phyloP scores from a whole-genome alignment of 2,329 filamentous ascomycete genomes.

The Podosphaera aphanis region DNA sequence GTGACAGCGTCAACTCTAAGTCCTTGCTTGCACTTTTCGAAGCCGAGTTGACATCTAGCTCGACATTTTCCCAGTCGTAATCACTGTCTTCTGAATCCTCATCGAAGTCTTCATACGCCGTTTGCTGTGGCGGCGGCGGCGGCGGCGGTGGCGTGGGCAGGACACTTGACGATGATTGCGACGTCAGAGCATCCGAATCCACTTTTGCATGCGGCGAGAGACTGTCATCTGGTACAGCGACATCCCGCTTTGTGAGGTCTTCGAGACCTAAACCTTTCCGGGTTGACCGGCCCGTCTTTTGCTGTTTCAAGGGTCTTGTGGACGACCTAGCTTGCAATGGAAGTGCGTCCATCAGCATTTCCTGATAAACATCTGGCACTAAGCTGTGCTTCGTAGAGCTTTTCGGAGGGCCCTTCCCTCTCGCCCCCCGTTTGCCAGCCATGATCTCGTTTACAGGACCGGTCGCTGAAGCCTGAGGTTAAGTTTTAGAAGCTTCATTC shows the following conservation, averaged over 20 bases:
- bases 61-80: slow-evolving; percentile 39
- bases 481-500: too few species aligned
- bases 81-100: slow-evolving; percentile 30
- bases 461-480: too few species aligned
- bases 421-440: background rate
- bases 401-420: background rate
- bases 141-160: too few species aligned
- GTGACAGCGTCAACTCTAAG: slow-evolving; percentile 17
- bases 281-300: slow-evolving; percentile 6
- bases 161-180: slow-evolving; percentile 1
- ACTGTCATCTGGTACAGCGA: slow-evolving; percentile 15
- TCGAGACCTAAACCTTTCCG: background rate
- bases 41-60: slow-evolving; percentile 15
- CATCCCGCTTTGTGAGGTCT: slow-evolving; percentile 7
- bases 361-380: slow-evolving; percentile 21
- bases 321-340: slow-evolving; percentile 13
- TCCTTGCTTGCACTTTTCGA: slow-evolving; percentile 4
- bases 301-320: slow-evolving; percentile 18
- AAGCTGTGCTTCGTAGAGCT: background rate
- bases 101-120: slow-evolving; percentile 25
- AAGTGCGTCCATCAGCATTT: slow-evolving; percentile 21
- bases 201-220: slow-evolving; percentile 2
- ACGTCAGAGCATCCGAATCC: background rate
- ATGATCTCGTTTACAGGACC: background rate
- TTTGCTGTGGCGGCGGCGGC: slow-evolving; percentile 12